These are phyloP conservation scores for Backusella tarrabulga DNA, from an alignment of 192 early-diverging fungal genomes.

Conservation along the genomic window DNA sequence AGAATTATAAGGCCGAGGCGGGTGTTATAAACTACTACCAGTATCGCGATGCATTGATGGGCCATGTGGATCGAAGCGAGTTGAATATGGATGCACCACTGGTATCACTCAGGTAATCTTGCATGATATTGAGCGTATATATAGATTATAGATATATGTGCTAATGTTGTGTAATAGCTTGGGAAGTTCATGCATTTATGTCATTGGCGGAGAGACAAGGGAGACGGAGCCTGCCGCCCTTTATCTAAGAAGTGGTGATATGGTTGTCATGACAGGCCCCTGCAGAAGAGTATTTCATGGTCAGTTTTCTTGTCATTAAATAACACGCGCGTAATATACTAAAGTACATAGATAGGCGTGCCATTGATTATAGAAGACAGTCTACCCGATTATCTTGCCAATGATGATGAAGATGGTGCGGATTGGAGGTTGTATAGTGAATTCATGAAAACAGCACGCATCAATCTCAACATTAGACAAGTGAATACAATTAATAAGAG, in stretches of 20 bases:
- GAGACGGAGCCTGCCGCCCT: constrained; percentile 71
- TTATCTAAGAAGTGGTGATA: constrained; percentile 78
- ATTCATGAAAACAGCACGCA: constrained; percentile 68
- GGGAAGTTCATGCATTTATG: constrained; percentile 78
- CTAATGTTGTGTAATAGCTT: constrained; percentile 39
- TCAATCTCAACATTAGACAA: constrained; percentile 94
- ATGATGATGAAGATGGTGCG: constrained; percentile 3
- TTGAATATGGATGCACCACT: constrained; percentile 82
- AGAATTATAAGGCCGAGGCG: constrained; percentile 74
- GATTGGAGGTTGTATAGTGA: constrained; percentile 66
- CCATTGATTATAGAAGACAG: constrained; percentile 26
- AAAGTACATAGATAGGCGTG: constrained; percentile 9
- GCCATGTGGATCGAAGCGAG: constrained; percentile 93
- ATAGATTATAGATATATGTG: too few species aligned
- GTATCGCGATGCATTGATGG: constrained; percentile 77
- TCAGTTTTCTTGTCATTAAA: constrained; percentile 16
- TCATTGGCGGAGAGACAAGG: constrained; percentile 73
- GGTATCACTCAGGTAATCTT: constrained; percentile 60
- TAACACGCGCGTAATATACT: too few species aligned
- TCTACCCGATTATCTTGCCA: constrained; percentile 12
- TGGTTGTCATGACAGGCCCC: constrained; percentile 85
- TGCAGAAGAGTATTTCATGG: constrained; percentile 82
- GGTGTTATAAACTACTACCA: constrained; percentile 96
- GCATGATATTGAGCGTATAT: too few species aligned
- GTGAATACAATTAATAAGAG: constrained; percentile 33